phyloP scores from a whole-genome alignment of 108 stramenopile species.

The Poteriospumella lacustris region DNA sequence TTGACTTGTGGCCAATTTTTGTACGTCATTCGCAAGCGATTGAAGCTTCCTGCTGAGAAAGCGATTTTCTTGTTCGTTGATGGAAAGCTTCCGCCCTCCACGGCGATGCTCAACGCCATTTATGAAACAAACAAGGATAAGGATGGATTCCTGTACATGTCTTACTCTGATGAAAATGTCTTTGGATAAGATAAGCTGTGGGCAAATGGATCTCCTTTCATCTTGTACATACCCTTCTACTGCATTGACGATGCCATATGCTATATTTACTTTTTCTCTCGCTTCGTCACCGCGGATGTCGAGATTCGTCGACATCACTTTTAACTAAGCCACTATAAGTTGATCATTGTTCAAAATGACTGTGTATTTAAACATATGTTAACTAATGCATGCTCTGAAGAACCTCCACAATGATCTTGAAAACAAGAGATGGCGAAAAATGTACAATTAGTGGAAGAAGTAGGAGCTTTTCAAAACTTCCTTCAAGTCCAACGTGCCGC shows the following conservation, averaged over 20 bases:
- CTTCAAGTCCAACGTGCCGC: conserved; percentile 77
- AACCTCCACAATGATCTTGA: too few relatives aligned
- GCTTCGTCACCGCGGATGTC: neutral
- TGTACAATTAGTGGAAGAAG: conserved; percentile 70
- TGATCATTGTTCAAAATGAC: neutral
- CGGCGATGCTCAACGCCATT: conserved; percentile 51
- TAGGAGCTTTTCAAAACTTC: conserved; percentile 85
- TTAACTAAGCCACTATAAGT: neutral
- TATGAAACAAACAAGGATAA: conserved; percentile 81
- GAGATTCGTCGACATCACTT: neutral
- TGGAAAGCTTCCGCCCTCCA: conserved; percentile 74
- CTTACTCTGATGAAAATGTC: conserved; percentile 94
- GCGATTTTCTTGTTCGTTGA: conserved; percentile 62
- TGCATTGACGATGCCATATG: too few relatives aligned
- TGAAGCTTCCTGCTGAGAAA: conserved; percentile 67
- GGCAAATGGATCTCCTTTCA: too few relatives aligned
- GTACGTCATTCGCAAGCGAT: conserved; percentile 96
- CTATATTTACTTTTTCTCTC: neutral
- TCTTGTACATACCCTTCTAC: too few relatives aligned
- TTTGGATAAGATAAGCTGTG: conserved; percentile 80
- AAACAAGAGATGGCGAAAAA: too few relatives aligned
- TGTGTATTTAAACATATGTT: neutral
- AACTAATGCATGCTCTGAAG: too few relatives aligned
- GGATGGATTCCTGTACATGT: conserved; percentile 97
- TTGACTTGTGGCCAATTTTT: conserved; percentile 94